A percentile compares a stretch with the other conserved stretches of the same genome.
Evolutionary conservation across 345 rosid species (phyloP).

Genomic region (Eucalyptus guilfoylei): DNA sequence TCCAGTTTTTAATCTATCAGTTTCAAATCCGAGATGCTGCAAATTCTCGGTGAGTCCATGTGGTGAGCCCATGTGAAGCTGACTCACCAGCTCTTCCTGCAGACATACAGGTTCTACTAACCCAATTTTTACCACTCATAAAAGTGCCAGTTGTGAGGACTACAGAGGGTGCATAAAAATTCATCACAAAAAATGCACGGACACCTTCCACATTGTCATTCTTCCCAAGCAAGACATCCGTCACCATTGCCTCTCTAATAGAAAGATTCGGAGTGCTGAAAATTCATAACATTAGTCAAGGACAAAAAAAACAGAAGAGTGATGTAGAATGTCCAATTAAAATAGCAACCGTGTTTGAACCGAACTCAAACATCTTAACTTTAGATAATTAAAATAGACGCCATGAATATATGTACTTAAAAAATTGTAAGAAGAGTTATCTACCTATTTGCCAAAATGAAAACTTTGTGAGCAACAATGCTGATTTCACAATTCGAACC

Average conservation of each 20-base stretch:
- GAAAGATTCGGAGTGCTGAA: conserved; percentile 79
- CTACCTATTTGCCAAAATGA: neutral
- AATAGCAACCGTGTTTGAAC: neutral
- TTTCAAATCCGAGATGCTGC: conserved; percentile 83
- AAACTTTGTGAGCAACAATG: neutral
- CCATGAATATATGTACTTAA: neutral
- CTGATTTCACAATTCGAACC: neutral
- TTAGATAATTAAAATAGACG: neutral
- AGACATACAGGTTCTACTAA: conserved; percentile 86
- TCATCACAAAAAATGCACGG: conserved; percentile 83
- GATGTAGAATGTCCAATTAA: neutral
- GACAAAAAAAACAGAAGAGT: conserved; percentile 2
- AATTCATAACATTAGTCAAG: conserved; percentile 1
- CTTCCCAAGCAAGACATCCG: conserved; percentile 77
- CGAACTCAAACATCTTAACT: neutral
- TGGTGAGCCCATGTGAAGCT: conserved; percentile 91
- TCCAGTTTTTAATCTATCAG: conserved; percentile 85
- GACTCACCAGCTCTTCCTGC: conserved; percentile 99
- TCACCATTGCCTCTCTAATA: conserved; percentile 97
- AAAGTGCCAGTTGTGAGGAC: conserved; percentile 95
- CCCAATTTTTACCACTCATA: conserved; percentile 99
- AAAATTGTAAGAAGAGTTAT: neutral
- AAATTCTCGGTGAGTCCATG: conserved; percentile 87
- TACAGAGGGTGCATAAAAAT: conserved; percentile 81
- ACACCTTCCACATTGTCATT: conserved; percentile 90